These are phyloP conservation scores for Arthroderma sp. DNA, from an alignment of 2,329 filamentous ascomycete genomes.

Conservation along the genomic window DNA sequence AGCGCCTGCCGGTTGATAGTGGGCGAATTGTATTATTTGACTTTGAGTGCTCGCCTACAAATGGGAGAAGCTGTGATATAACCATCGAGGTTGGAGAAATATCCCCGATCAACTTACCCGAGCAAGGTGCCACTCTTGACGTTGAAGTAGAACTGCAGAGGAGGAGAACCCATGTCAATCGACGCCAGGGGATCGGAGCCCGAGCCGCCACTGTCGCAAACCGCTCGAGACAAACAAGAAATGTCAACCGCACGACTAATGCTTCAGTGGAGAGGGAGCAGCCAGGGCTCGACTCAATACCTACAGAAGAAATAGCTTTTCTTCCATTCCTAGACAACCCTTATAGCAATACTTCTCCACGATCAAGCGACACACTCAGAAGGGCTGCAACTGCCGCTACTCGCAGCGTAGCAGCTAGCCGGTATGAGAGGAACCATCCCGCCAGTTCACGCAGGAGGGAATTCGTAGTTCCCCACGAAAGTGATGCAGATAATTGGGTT, in stretches of 20 bases:
- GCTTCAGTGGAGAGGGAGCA: constrained; percentile 5
- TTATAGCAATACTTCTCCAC: constrained; percentile 59
- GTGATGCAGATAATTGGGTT: constrained; percentile 79
- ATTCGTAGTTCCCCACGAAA: constrained; percentile 67
- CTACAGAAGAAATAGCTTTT: constrained; percentile 13
- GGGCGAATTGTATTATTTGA: constrained; percentile 61
- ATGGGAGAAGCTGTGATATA: constrained; percentile 46
- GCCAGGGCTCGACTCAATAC: constrained; percentile 18
- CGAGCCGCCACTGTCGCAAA: not conserved
- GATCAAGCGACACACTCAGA: constrained; percentile 56
- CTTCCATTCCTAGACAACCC: constrained; percentile 55
- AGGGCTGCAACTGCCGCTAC: constrained; percentile 63
- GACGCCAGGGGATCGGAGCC: constrained; percentile 35
- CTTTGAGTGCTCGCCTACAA: constrained; percentile 49
- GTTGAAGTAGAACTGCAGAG: constrained; percentile 68
- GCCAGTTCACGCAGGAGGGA: constrained; percentile 32
- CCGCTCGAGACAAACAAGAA: constrained; percentile 9
- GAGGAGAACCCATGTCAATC: constrained; percentile 56
- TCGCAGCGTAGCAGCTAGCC: constrained; percentile 45
- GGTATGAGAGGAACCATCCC: constrained; percentile 8
- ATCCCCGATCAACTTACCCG: constrained; percentile 55
- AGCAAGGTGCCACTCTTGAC: constrained; percentile 61
- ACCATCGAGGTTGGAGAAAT: constrained; percentile 62
- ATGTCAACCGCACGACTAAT: constrained; percentile 1
- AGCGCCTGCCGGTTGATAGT: constrained; percentile 65